These are phyloP conservation scores for Populus ilicifolia DNA, from an alignment of 345 rosid genomes.

Conservation along the genomic window DNA sequence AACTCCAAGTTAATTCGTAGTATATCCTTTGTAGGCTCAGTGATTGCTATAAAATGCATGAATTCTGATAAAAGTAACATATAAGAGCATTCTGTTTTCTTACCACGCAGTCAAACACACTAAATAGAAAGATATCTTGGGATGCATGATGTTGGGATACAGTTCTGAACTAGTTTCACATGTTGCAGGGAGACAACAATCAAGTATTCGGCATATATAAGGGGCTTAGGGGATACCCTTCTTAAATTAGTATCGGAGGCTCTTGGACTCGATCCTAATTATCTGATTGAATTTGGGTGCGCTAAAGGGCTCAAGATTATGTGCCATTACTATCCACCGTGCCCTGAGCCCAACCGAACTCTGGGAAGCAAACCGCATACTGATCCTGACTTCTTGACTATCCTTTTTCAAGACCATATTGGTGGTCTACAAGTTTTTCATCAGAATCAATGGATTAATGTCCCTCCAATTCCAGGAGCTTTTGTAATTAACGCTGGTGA, in stretches of 20 bases:
- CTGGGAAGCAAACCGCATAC: slow-evolving; percentile 18
- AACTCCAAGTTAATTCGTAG: too few relatives aligned
- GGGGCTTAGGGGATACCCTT: slow-evolving; percentile 5
- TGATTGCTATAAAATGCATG: too few relatives aligned
- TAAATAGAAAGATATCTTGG: too few relatives aligned
- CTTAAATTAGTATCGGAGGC: slow-evolving; percentile 24
- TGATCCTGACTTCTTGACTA: slow-evolving; percentile 18
- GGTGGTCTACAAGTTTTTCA: slow-evolving; percentile 24
- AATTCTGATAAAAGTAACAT: too few relatives aligned
- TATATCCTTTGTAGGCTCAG: too few relatives aligned
- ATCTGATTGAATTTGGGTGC: slow-evolving; percentile 20
- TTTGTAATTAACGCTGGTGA: slow-evolving; percentile 23
- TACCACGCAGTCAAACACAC: too few relatives aligned
- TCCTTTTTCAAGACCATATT: slow-evolving; percentile 17
- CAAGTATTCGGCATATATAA: slow-evolving; percentile 14
- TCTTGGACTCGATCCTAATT: slow-evolving; percentile 17
- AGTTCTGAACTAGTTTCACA: not conserved
- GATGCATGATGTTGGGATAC: too few relatives aligned
- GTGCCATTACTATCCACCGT: slow-evolving; percentile 32
- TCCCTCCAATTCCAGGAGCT: slow-evolving; percentile 10
- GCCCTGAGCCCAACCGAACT: slow-evolving; percentile 29
- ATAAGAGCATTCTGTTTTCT: too few relatives aligned
- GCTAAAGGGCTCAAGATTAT: slow-evolving; percentile 12
- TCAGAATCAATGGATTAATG: slow-evolving; percentile 19
- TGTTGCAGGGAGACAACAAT: slow-evolving; percentile 19